Base-by-base conservation (phyloP, 2,329 filamentous ascomycete genomes). In the Pseudogymnoascus sp. region DNA sequence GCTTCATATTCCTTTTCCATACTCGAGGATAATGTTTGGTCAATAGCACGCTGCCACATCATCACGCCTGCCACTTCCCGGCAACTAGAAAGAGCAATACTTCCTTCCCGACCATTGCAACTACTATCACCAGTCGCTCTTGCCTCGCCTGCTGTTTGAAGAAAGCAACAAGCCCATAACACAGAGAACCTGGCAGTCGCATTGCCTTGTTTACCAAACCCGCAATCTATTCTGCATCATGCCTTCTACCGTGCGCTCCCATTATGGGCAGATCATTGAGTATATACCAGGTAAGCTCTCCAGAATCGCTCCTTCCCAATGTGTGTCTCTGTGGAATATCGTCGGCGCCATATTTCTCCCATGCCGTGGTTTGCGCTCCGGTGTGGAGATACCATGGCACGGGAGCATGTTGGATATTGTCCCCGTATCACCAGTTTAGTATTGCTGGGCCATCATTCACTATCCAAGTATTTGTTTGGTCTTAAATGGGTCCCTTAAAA, bases 251-350 rank as follows among this genome's bases (percentile, higher is more conserved):
- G 77, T 79, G 46, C 82, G 76, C 60, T 78, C 83, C 75, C 89
- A 86, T 77, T 85, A 90, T 79, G 92, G 91, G 67, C 91, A 96
- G 79, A 87, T 96, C 71, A 93, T 97, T 74, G 93, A 97, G 80
- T 97, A 96, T 77, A 96, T 97, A 72, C 90, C 92, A 80, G 90
- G 92, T 96, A 82, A 72, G 85, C 63, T n/a, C 7, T 21, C 59
- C 15, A 26, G 7, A 17, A 23, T 21, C 59, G 59, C 59, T 60
- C 46, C 46, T 56, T 56, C 46, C 46, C 46, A 31, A 56, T 2
- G 13, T 1, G 1, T 13, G 4, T 31, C n/a, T 19, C n/a, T 15
- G 26, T 19, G 46, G 46, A 56, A 56, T 33, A 10, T 26, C 46
- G 46, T 33, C 46, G 46, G 46, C 46, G 26, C 46, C 46, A 56